Base-by-base conservation (phyloP, 768 basidiomycete genomes). In the Hydnum rufescens region DNA sequence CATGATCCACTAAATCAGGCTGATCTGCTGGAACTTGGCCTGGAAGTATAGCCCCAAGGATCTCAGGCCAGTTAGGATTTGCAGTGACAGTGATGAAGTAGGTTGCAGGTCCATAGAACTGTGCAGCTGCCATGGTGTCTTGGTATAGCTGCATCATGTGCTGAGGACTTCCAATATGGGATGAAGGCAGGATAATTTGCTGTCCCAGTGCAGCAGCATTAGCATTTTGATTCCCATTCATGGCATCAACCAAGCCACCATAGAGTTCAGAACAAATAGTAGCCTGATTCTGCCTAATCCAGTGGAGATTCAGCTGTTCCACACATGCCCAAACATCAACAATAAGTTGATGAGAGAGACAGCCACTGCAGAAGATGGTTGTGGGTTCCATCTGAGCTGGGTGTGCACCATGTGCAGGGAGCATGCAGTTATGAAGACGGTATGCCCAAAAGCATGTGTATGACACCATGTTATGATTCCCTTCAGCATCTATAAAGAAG, bases 1-100 rank as follows among this genome's bases (percentile, higher is more conserved):
- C 69, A 0, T 65, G 57, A 1, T 66, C 60, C 0, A 74, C 66
- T 51, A 76, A 54, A 53, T 76, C 73, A 18, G 74, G 75, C 1
- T 69, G 57, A 56, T 59, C 58, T 5, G 16, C n/a, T 6, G 55
- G 32, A 16, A 39, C 50, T 31, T 59, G 58, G 22, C 55, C 54
- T 13, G 58, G 58, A 4, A 31, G 4, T 0, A 59, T 51, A 5
- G 29, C 29, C 0, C 48, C 52, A 13, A 26, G 51, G 13, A 59
- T 58, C 39, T 58, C 57, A n/a, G n/a, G 39, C 58, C 58, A 59
- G 4, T 59, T 53, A 5, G 58, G 54, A 39, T 59, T 59, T 19
- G 48, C 34, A 2, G 58, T 59, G 36, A 59, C 43, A 0, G 55
- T 57, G 32, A 58, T 32, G 43, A 59, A 59, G 43, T 56, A 47